Evolutionary conservation across 192 early-diverging fungal species (phyloP), one percentile per base, ranked within the genome.

Genomic region (Paraglomus brasilianum): DNA sequence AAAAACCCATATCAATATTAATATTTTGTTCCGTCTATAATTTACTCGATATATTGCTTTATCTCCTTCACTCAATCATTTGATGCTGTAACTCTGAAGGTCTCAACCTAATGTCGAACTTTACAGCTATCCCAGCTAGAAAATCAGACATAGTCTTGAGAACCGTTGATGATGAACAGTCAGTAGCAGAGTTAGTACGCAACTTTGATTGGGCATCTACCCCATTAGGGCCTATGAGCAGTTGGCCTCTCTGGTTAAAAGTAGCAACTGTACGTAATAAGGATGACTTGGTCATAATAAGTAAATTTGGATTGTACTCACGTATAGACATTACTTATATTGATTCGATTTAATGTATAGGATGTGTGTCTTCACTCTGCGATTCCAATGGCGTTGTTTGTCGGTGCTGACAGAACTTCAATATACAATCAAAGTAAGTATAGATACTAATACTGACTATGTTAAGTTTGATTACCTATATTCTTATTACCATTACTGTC

Each of bases 151-250:
- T 30, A 30, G 30, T 30, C 30, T 30, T 30, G 30, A 30, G 30
- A 30, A 30, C 30, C 3, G 1, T 3, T 30, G 30, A 30, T 30
- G 30, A 40, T 42, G 74, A 75, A 40, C 11, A 45, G 36, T 73
- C 77, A 8, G 62, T 73, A 2, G 53, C 49, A 45, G 55, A 53
- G 2, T 44, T 78, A 40, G 36, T 72, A 1, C 53, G 71, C 2
- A 38, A 53, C 15, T 73, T 71, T 50, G 77, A 78, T 45, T 78
- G 77, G 77, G 60, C 67, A 19, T 45, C 21, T 38, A 78, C 77
- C 15, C 50, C 61, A 11, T 56, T 78, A 4, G 77, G 77, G 5
- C 74, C 74, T n/a, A 55, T 71, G 36, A 49, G 44, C 1, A 45
- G 11, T 11, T 78, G 77, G 77, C 56, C 71, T 8, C 47, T 17